These are phyloP conservation scores for Amanita fuliginea DNA, from an alignment of 768 basidiomycete genomes.

Conservation along the genomic window DNA sequence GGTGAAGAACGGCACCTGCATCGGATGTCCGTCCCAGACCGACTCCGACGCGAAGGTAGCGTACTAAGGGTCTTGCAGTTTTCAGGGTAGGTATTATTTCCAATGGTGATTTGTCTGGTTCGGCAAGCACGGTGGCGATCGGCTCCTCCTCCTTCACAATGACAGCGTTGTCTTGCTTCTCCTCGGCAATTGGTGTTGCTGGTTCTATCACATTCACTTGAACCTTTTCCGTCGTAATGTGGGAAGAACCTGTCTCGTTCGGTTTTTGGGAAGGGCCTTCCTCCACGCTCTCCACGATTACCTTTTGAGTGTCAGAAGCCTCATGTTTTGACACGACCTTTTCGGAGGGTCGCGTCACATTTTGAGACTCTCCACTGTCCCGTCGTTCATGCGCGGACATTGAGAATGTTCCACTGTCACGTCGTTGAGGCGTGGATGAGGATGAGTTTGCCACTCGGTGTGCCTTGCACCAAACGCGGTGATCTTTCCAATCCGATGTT, in stretches of 20 bases:
- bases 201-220: background rate
- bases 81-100: background rate
- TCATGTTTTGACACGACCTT: background rate
- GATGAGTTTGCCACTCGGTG: background rate
- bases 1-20: background rate
- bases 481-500: slow-evolving; percentile 3
- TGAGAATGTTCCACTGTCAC: background rate
- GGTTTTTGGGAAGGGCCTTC: background rate
- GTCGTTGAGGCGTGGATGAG: background rate
- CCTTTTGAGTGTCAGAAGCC: background rate
- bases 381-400: background rate
- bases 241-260: background rate
- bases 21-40: background rate
- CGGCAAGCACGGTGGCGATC: background rate
- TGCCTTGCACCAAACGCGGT: slow-evolving; percentile 3
- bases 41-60: background rate
- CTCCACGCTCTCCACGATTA: background rate
- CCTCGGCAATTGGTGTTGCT: background rate
- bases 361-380: background rate
- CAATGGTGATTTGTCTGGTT: background rate
- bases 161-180: background rate
- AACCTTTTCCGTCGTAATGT: background rate
- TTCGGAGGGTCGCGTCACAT: background rate
- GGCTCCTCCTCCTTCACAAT: background rate
- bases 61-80: background rate